A percentile compares a stretch with the other conserved stretches of the same genome.
phyloP scores from a whole-genome alignment of 2,329 filamentous ascomycete species.

The Xylaria sp. region DNA sequence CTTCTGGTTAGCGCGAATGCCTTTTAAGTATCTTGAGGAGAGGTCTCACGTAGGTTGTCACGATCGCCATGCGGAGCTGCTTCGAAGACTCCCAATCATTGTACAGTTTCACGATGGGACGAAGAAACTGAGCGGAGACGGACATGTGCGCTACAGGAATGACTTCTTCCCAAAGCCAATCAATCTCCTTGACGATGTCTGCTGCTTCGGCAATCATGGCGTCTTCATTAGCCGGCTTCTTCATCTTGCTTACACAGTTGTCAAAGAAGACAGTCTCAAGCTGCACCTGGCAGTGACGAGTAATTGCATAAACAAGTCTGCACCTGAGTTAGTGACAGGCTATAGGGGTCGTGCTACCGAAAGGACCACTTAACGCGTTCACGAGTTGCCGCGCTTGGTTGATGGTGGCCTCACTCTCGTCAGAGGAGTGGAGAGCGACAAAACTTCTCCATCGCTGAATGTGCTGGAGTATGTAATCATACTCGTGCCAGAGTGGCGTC shows the following conservation, averaged over 20 bases:
- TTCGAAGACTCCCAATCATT: constrained; percentile 29
- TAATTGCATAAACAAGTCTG: constrained; percentile 36
- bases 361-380: constrained; percentile 42
- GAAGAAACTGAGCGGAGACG: constrained; percentile 48
- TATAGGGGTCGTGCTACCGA: neutral
- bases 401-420: constrained; percentile 26
- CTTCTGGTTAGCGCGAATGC: constrained; percentile 17
- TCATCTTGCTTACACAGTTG: neutral
- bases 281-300: constrained; percentile 31
- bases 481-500: constrained; percentile 26
- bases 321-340: constrained; percentile 14
- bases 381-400: constrained; percentile 44
- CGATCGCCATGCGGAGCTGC: constrained; percentile 18
- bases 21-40: neutral
- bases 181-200: constrained; percentile 46
- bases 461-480: constrained; percentile 32
- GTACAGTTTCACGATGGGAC: constrained; percentile 40
- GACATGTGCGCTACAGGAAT: constrained; percentile 52
- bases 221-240: constrained; percentile 21
- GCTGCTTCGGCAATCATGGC: constrained; percentile 26
- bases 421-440: constrained; percentile 7
- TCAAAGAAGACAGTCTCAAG: constrained; percentile 34
- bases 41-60: constrained; percentile 38
- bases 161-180: constrained; percentile 51
- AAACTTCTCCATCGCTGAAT: constrained; percentile 31